A percentile compares a stretch with the other conserved stretches of the same genome.
Conservation (phyloP, 768 basidiomycete species). For the Lentinula sp. region DNA sequence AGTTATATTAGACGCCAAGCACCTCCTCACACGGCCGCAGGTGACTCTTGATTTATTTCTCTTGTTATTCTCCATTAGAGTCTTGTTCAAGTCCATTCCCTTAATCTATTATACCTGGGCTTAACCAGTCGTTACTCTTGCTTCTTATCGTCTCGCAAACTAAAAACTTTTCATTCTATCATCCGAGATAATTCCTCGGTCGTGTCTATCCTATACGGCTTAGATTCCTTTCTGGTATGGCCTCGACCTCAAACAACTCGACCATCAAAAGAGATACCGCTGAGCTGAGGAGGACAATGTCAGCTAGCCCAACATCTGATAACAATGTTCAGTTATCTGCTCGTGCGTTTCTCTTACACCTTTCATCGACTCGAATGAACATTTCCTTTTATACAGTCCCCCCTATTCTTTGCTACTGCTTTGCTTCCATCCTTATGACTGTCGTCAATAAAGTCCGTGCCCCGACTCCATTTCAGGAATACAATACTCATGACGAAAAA, state of each 20-base stretch:
- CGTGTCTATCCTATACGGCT: neutral
- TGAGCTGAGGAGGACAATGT: constrained; percentile 43
- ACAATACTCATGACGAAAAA: neutral
- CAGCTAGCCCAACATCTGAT: constrained; percentile 23
- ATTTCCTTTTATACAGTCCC: constrained; percentile 40
- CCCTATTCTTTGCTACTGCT: constrained; percentile 83
- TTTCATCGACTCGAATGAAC: neutral
- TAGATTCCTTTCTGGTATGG: neutral
- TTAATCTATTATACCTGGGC: no score
- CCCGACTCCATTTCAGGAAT: neutral
- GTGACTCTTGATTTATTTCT: no score
- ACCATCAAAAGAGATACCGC: constrained; percentile 31
- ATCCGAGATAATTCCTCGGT: neutral
- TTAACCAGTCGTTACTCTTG: no score
- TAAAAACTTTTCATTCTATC: neutral
- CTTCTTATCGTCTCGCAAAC: no score
- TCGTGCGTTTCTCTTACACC: constrained; percentile 15
- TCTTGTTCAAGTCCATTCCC: no score
- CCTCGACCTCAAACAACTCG: neutral
- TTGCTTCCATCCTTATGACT: constrained; percentile 95
- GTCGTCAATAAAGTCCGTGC: constrained; percentile 82
- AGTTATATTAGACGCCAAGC: no score
- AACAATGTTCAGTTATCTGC: constrained; percentile 16
- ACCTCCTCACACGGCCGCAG: no score
- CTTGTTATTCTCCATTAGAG: no score